A percentile compares a stretch with the other conserved stretches of the same genome.
These are phyloP conservation scores for Aethionema arabicum DNA, from an alignment of 345 rosid species.

Conservation along the genomic window DNA sequence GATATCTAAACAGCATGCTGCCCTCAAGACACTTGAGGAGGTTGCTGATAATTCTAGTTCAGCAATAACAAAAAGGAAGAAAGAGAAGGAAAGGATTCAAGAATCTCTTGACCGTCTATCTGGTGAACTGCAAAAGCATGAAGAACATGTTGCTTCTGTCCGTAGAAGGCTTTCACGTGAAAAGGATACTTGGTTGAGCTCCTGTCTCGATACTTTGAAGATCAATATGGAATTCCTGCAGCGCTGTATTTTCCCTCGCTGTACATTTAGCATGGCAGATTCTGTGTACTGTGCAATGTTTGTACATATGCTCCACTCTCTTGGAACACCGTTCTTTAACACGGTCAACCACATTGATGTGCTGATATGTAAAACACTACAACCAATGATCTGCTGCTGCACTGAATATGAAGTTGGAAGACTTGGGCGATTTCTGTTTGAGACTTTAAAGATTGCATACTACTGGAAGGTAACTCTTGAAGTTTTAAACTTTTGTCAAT, in stretches of 20 bases:
- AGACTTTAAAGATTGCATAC: constrained; percentile 94
- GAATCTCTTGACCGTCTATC: constrained; percentile 93
- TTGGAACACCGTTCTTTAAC: constrained; percentile 97
- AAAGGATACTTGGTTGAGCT: constrained; percentile 96
- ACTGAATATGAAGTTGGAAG: constrained; percentile 98
- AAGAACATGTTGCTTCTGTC: constrained; percentile 94
- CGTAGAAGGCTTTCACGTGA: constrained; percentile 82
- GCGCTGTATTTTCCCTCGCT: constrained; percentile 97
- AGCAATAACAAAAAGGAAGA: constrained; percentile 92
- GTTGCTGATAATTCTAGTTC: constrained; percentile 93
- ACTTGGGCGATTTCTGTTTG: constrained; percentile 89
- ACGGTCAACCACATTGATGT: constrained; percentile 99
- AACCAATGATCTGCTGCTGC: constrained; percentile 99
- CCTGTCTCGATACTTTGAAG: constrained; percentile 97
- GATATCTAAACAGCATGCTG: constrained; percentile 88
- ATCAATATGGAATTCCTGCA: constrained; percentile 99
- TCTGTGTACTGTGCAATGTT: constrained; percentile 98
- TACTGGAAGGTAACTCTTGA: constrained; percentile 77
- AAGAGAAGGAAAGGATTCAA: constrained; percentile 99
- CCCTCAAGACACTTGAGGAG: constrained; percentile 95
- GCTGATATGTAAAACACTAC: constrained; percentile 90
- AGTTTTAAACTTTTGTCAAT: constrained; percentile 4
- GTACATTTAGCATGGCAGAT: constrained; percentile 99
- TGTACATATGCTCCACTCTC: constrained; percentile 94
- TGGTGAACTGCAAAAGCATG: constrained; percentile 81